Evolutionary conservation across 176 grass and related monocot genomes (phyloP).

Genomic region (Ananas comosus): DNA sequence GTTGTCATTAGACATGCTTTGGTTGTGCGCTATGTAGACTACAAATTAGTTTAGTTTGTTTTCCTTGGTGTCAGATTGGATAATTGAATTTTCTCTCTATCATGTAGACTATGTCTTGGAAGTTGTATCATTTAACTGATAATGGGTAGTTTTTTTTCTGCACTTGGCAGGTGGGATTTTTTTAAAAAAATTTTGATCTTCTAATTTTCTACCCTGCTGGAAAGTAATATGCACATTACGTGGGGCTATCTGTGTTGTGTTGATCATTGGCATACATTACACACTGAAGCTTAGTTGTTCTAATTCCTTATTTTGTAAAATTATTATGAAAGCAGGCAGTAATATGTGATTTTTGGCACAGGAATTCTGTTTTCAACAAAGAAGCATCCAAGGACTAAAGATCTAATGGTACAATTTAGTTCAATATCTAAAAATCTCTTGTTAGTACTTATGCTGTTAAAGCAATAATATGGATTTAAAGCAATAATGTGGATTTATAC

Average conservation of each 20-base stretch:
- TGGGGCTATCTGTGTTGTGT: not conserved
- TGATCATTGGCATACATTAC: not conserved
- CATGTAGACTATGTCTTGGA: too few relatives aligned
- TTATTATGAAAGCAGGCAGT: constrained; percentile 18
- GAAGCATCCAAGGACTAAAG: constrained; percentile 98
- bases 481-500: too few relatives aligned
- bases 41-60: too few relatives aligned
- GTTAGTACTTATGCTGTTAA: not conserved
- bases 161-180: too few relatives aligned
- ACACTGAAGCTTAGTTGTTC: constrained; percentile 10
- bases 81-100: too few relatives aligned
- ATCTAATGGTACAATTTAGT: constrained; percentile 59
- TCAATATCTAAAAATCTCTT: not conserved
- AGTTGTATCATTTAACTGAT: too few relatives aligned
- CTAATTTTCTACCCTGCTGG: not conserved
- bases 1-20: too few relatives aligned
- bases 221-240: not conserved
- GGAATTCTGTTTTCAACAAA: constrained; percentile 86
- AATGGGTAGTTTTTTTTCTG: too few relatives aligned
- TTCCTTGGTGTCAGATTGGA: too few relatives aligned
- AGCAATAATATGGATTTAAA: too few relatives aligned
- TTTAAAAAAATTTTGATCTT: not conserved
- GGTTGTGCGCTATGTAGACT: too few relatives aligned
- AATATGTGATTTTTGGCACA: constrained; percentile 21
- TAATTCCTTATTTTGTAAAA: constrained; percentile 5